Base-by-base conservation (phyloP, 1,284 basidiomycete genomes). In the Cystobasidium pallidum region DNA sequence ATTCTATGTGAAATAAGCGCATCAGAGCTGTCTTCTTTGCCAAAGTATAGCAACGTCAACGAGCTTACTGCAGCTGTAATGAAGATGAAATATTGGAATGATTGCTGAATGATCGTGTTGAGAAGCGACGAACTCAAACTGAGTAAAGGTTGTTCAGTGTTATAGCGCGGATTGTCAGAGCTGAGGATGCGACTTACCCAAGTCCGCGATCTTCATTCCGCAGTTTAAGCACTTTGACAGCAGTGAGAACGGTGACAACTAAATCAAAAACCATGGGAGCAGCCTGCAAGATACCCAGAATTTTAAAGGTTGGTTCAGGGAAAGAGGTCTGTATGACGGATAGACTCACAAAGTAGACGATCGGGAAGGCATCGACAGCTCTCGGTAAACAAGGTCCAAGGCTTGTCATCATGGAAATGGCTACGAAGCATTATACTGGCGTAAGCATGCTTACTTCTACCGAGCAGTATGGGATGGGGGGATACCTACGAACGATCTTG, bases 341-440 rank as follows among this genome's bases (percentile, higher is more conserved):
- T n/a, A n/a, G n/a, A n/a, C n/a, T 58, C 26, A 67, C 66, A 21
- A 67, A 67, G 66, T 67, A 67, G 11, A 67, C n/a, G 32, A 67
- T 58, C 30, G 24, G 32, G 39, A 67, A 67, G n/a, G 52, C 36
- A 15, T 49, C 52, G 13, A 55, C 36, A 24, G 66, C 66, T 43
- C 36, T n/a, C 3, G 66, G 66, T 30, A 67, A 26, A 28, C 66
- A 67, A 13, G 66, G 66, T 57, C 52, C 66, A 26, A 24, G 52
- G 6, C 19, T 36, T 11, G 52, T 28, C 34, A 67, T 43, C 3
- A 58, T 21, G 24, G 66, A 54, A 21, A 67, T 4, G 21, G 66
- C 66, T 67, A 39, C 3, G 17, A 7, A 26, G 10, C 7, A 51
- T n/a, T n/a, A 4, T n/a, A n/a, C 19, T 21, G 1, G n/a, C 3